Conservation (phyloP, 2,329 filamentous ascomycete species). For the Hypomyces rosellus region DNA sequence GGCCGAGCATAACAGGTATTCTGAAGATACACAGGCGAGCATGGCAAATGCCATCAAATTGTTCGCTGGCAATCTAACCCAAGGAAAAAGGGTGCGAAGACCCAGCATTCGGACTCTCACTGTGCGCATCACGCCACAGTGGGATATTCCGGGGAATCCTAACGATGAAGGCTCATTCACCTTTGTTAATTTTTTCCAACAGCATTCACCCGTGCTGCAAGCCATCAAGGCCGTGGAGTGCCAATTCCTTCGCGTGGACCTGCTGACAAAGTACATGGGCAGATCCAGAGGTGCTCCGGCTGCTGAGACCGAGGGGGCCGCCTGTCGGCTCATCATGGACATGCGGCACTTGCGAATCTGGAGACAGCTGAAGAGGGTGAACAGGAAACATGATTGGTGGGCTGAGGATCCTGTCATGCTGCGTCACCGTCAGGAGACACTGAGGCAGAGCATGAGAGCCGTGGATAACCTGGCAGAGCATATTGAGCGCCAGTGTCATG, state of each 20-base stretch:
- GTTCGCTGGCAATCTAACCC: slow-evolving; percentile 22
- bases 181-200: slow-evolving; percentile 31
- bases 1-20: slow-evolving; percentile 35
- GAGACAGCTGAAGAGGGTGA: background rate
- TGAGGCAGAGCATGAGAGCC: background rate
- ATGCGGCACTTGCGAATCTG: slow-evolving; percentile 10
- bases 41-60: slow-evolving; percentile 32
- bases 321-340: slow-evolving; percentile 13
- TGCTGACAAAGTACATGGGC: slow-evolving; percentile 19
- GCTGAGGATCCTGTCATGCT: slow-evolving; percentile 14
- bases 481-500: slow-evolving; percentile 2
- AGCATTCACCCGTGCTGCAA: slow-evolving; percentile 20
- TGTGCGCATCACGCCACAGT: slow-evolving; percentile 32
- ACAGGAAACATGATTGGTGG: slow-evolving; percentile 14
- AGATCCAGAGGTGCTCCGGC: background rate
- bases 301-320: background rate
- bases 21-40: slow-evolving; percentile 16
- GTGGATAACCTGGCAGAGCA: slow-evolving; percentile 6
- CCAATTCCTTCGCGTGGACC: slow-evolving; percentile 30
- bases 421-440: background rate
- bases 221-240: slow-evolving; percentile 28
- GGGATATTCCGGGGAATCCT: slow-evolving; percentile 5
- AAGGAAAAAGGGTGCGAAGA: slow-evolving; percentile 12
- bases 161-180: slow-evolving; percentile 21
- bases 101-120: slow-evolving; percentile 35